phyloP scores from a whole-genome alignment of 1,284 basidiomycete genomes.

The Coniferiporia sulphurascens region DNA sequence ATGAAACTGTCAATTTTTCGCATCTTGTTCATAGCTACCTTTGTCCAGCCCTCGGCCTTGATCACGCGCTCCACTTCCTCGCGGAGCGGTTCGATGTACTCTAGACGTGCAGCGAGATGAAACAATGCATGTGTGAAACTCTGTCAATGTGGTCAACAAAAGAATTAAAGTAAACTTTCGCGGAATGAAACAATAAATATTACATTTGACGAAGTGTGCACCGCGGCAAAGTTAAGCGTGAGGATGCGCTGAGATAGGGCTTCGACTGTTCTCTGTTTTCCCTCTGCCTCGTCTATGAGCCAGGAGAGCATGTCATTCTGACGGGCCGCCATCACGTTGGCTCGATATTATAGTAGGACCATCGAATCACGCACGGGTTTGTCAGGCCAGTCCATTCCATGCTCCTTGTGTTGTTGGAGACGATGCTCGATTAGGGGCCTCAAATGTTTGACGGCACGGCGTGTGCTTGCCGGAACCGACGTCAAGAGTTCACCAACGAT shows the following conservation, averaged over 20 bases:
- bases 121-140: conserved; percentile 35
- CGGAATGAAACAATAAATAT: neutral
- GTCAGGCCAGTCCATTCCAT: conserved; percentile 24
- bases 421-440: conserved; percentile 24
- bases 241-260: conserved; percentile 32
- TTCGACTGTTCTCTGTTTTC: conserved; percentile 26
- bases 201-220: conserved; percentile 32
- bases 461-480: conserved; percentile 10
- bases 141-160: conserved; percentile 23
- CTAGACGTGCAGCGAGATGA: conserved; percentile 37
- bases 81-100: conserved; percentile 38
- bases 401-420: conserved; percentile 19
- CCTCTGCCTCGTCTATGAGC: conserved; percentile 36
- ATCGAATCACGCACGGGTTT: conserved; percentile 28
- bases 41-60: conserved; percentile 39
- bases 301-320: conserved; percentile 40
- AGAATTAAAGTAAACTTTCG: conserved; percentile 19
- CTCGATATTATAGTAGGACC: conserved; percentile 26
- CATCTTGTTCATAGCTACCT: conserved; percentile 38
- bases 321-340: too few relatives aligned
- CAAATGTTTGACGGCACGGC: conserved; percentile 20
- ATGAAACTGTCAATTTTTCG: conserved; percentile 47
- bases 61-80: conserved; percentile 39
- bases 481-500: conserved; percentile 20
- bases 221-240: conserved; percentile 33